A percentile compares a stretch with the other conserved stretches of the same genome.
Evolutionary conservation across 371 early-diverging fungal species (phyloP).

Genomic region (Mucor piriformis): DNA sequence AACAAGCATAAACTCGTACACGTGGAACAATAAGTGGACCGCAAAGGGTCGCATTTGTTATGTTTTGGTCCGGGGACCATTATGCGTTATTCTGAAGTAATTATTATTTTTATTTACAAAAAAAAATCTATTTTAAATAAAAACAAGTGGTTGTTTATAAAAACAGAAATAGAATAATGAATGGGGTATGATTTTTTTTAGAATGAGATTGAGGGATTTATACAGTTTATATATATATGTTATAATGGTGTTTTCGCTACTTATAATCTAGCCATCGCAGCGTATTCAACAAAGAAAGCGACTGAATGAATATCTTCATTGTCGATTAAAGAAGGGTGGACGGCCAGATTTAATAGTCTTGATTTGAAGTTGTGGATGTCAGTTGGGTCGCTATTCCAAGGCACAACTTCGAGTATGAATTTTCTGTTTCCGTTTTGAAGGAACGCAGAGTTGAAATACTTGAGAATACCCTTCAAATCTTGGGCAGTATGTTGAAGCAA

Average conservation of each 20-base stretch:
- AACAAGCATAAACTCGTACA: neutral
- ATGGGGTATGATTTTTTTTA: neutral
- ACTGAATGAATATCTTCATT: constrained; percentile 22
- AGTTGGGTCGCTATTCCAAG: constrained; percentile 32
- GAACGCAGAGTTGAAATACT: constrained; percentile 43
- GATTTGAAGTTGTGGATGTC: constrained; percentile 27
- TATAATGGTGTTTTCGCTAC: constrained; percentile 6
- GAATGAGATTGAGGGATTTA: neutral
- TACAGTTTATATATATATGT: constrained; percentile 1
- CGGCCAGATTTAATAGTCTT: constrained; percentile 24
- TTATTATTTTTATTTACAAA: constrained; percentile 2
- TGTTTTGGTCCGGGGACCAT: neutral
- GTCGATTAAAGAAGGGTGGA: constrained; percentile 16
- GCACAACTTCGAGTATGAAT: constrained; percentile 32
- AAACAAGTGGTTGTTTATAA: neutral
- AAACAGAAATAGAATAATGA: constrained; percentile 2
- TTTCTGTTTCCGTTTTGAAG: constrained; percentile 26
- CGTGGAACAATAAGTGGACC: neutral
- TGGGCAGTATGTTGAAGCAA: constrained; percentile 35
- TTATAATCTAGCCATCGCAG: constrained; percentile 30
- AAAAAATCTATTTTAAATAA: constrained; percentile 2
- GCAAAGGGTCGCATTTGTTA: neutral
- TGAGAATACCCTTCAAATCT: constrained; percentile 37
- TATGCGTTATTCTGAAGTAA: neutral
- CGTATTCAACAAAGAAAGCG: constrained; percentile 32